Base-by-base conservation (phyloP, 2,329 filamentous ascomycete species). In the Monilinia fructicola region DNA sequence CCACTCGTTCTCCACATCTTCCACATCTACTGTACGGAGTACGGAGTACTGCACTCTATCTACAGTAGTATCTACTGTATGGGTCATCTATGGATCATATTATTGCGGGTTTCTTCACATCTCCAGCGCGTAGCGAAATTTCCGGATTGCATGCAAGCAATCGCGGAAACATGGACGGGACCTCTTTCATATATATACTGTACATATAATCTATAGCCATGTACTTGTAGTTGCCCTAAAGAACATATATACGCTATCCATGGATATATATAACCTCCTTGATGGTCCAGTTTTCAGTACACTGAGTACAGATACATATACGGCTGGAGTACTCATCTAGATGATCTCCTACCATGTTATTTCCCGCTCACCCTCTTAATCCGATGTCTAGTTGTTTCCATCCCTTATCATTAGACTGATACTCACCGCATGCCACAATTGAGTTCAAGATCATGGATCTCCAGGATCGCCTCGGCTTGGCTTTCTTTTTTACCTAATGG, bases 401-500 rank as follows among this genome's bases (percentile, higher is more conserved):
- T 35, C 31, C 31, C 31, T 35, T 35, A 31, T 35, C 9, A 35
- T 48, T 59, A 59, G 11, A 52, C 54, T 59, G 44, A 40, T 50
- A 42, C 21, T 44, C 46, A 53, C 55, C 35, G 46, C 54, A 60
- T 65, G 46, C 64, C 48, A 44, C 54, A 44, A 65, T n/a, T 38
- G 31, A 28, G n/a, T 52, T 28, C 40, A 23, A 40, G 26, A 21
- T 21, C n/a, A 50, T 48, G 56, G 31, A 60, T 50, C 26, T 53
- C 44, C 23, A 35, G 42, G 46, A 31, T 31, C 31, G 26, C 46
- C 28, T 60, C 44, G n/a, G 40, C 31, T 42, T 59, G 31, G 46
- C 11, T 60, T 38, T 12, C 31, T 31, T 56, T 60, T 58, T 65
- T 65, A 65, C 54, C 18, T 52, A 44, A 65, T 65, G 12, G 48